Base-by-base conservation (phyloP, 371 early-diverging fungal species). In the Syncephalis fuscata region DNA sequence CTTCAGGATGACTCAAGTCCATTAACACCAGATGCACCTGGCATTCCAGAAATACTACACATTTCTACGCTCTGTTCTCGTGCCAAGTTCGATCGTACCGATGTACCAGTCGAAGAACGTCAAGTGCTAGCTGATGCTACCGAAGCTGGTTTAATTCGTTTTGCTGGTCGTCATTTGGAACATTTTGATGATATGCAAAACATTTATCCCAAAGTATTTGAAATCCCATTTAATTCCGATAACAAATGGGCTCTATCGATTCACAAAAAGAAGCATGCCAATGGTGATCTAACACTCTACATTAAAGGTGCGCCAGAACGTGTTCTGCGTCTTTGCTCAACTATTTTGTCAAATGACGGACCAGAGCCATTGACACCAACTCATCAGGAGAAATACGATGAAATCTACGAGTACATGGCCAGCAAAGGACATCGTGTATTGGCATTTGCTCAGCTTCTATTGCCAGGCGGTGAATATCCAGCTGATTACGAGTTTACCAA, bases 291-390 rank as follows among this genome's bases (percentile, higher is more conserved):
- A 46, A 88, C 77, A 11, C 66, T 88, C 3, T 80, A 74, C 65
- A 72, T 92, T 37, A 93, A 95, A 62, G 95, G 95, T 38, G 95
- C 95, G 2, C 95, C 95, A 15, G 95, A 95, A 59, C 76, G 92
- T 43, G 74, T 95, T 19, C 62, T 92, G 41, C 61, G 69, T 10
- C 59, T 87, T 37, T 92, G 93, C 73, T 52, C 61, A 38, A 64
- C 71, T 1, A 76, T 88, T 54, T 55, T 85, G 38, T 57, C 62
- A 38, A 66, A 67, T 22, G 63, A 57, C 32, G 56, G 55, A 27
- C 54, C 59, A 3, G 58, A 70, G 8, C 71, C 75, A 2, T 47
- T 89, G 53, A 71, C 71, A 1, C 74, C 67, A 1, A 72, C 66
- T 11, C 80, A 85, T 58, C 52, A 56, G 42, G 59, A 48, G 16